A percentile compares a stretch with the other conserved stretches of the same genome.
These are phyloP conservation scores for Suhomyces bribrorum DNA, from an alignment of 1,139 yeast genomes.

Conservation along the genomic window DNA sequence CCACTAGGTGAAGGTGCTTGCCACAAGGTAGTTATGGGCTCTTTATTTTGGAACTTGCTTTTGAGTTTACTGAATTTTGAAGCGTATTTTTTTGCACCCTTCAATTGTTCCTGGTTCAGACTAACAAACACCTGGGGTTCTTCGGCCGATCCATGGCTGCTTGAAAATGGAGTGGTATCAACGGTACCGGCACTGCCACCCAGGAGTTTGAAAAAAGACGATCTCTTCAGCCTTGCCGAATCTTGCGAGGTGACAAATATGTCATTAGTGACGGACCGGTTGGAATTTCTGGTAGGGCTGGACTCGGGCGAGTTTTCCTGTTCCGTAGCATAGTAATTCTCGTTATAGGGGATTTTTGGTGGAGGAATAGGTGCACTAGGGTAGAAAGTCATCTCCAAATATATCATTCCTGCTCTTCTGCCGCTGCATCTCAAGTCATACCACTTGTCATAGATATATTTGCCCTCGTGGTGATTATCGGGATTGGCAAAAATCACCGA, in stretches of 20 bases:
- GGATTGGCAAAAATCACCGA: slow-evolving; percentile 57
- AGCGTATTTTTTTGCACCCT: slow-evolving; percentile 25
- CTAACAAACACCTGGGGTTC: slow-evolving; percentile 19
- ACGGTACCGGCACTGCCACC: slow-evolving; percentile 7
- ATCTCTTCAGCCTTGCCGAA: slow-evolving; percentile 18
- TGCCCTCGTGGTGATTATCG: slow-evolving; percentile 61
- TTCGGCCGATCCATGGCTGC: slow-evolving; percentile 10
- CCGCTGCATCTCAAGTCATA: slow-evolving; percentile 66
- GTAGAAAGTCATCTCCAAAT: slow-evolving; percentile 88
- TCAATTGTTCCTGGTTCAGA: slow-evolving; percentile 13
- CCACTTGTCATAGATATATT: slow-evolving; percentile 78
- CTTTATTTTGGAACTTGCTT: slow-evolving; percentile 37
- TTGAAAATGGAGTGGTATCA: slow-evolving; percentile 9
- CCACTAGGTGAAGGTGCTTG: slow-evolving; percentile 8
- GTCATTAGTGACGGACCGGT: slow-evolving; percentile 4
- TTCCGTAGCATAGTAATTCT: slow-evolving; percentile 1
- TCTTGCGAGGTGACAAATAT: slow-evolving; percentile 15
- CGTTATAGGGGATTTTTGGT: slow-evolving; percentile 30
- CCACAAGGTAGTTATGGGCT: slow-evolving; percentile 35
- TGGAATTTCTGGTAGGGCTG: slow-evolving; percentile 8
- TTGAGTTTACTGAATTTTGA: slow-evolving; percentile 35
- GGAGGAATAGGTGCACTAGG: slow-evolving; percentile 59
- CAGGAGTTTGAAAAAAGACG: slow-evolving; percentile 16
- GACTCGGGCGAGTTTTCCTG: slow-evolving; percentile 7
- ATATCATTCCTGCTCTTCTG: slow-evolving; percentile 86